Evolutionary conservation across 306 rosid genomes (phyloP).

Genomic region (Carpinus fangiana): DNA sequence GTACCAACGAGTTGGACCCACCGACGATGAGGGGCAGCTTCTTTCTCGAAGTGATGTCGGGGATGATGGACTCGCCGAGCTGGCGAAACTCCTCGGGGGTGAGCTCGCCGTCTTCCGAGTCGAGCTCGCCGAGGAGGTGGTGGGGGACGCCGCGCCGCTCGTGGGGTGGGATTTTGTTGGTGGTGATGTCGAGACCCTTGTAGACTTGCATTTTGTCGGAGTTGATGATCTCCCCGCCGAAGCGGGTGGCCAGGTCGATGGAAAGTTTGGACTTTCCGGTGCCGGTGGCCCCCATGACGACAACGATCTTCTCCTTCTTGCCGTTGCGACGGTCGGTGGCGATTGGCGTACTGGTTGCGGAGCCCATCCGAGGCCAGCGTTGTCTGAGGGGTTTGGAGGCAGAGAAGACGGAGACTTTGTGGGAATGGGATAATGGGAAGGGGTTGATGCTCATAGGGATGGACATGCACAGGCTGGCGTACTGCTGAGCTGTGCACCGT

Average conservation of each 20-base stretch:
- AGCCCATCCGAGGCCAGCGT: conserved; percentile 52
- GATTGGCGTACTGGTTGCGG: background rate
- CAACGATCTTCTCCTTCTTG: conserved; percentile 60
- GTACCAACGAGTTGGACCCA: conserved; percentile 88
- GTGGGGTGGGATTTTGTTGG: conserved; percentile 70
- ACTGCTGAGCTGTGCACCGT: conserved; percentile 22
- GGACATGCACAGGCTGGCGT: background rate
- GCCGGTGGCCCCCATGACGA: conserved; percentile 89
- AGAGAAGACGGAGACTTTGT: conserved; percentile 1
- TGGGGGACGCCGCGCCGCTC: conserved; percentile 65
- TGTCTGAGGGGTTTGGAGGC: background rate
- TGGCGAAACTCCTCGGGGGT: conserved; percentile 57
- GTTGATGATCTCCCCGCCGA: conserved; percentile 72
- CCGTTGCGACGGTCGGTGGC: conserved; percentile 24
- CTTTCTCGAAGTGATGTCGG: conserved; percentile 33
- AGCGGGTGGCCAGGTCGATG: conserved; percentile 69
- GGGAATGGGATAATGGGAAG: conserved; percentile 17
- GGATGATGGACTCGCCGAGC: conserved; percentile 32
- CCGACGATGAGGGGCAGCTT: conserved; percentile 77
- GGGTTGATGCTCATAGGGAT: conserved; percentile 45
- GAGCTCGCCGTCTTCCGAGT: conserved; percentile 46
- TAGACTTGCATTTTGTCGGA: conserved; percentile 91
- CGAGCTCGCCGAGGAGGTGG: conserved; percentile 75
- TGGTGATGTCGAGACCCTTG: conserved; percentile 74
- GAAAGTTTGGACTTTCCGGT: conserved; percentile 84